Evolutionary conservation across 2,329 filamentous ascomycete genomes (phyloP).

Genomic region (Ophiocordyceps camponoti-floridani): DNA sequence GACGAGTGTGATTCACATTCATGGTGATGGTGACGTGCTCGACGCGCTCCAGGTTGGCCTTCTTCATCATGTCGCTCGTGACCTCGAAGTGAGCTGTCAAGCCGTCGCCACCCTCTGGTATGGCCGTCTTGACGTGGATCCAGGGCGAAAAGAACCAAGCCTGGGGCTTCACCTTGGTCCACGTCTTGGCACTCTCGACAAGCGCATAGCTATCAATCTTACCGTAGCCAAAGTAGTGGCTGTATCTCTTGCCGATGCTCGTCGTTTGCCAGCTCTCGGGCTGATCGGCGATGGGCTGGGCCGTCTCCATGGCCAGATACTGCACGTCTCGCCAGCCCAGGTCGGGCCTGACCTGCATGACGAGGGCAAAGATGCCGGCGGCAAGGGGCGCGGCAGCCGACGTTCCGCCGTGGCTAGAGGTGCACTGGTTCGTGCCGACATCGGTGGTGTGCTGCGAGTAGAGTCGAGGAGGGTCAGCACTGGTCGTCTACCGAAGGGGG

Average conservation of each 20-base stretch:
- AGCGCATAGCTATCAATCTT: slow-evolving; percentile 80
- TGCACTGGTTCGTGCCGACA: slow-evolving; percentile 69
- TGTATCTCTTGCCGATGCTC: slow-evolving; percentile 67
- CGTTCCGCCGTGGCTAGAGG: slow-evolving; percentile 72
- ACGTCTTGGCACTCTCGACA: slow-evolving; percentile 71
- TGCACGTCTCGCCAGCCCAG: slow-evolving; percentile 90
- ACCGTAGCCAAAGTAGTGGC: slow-evolving; percentile 88
- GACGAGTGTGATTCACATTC: slow-evolving; percentile 76
- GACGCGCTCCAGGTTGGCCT: slow-evolving; percentile 67
- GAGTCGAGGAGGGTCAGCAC: neutral
- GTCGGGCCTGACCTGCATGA: slow-evolving; percentile 69
- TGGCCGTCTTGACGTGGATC: slow-evolving; percentile 71
- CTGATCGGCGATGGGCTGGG: slow-evolving; percentile 57
- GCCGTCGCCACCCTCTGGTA: slow-evolving; percentile 72
- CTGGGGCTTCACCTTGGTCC: slow-evolving; percentile 83
- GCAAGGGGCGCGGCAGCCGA: slow-evolving; percentile 88
- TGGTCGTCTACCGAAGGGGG: slow-evolving; percentile 1
- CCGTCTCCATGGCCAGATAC: slow-evolving; percentile 72
- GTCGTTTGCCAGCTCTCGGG: slow-evolving; percentile 66
- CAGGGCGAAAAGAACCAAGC: slow-evolving; percentile 89
- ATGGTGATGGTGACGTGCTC: slow-evolving; percentile 97
- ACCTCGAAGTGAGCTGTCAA: slow-evolving; percentile 68
- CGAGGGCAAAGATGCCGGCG: slow-evolving; percentile 80
- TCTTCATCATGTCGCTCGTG: slow-evolving; percentile 60
- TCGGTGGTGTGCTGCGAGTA: slow-evolving; percentile 65